These are phyloP conservation scores for Colletotrichum sp. DNA, from an alignment of 2,329 filamentous ascomycete genomes.

Conservation along the genomic window DNA sequence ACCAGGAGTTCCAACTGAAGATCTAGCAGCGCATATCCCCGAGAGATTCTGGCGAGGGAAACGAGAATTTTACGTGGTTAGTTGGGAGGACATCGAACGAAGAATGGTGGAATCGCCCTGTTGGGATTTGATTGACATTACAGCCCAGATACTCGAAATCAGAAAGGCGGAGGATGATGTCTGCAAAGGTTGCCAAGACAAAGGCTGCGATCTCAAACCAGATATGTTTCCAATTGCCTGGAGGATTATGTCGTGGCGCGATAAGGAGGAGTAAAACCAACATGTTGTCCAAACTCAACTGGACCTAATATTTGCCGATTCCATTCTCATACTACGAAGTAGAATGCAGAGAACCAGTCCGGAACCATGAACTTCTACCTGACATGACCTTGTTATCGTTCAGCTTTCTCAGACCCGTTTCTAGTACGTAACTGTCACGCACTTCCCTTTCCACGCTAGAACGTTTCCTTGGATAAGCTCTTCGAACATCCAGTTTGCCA, in stretches of 20 bases:
- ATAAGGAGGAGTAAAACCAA: not conserved
- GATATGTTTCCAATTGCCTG: not conserved
- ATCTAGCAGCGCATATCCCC: not conserved
- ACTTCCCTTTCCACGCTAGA: not conserved
- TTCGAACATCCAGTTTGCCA: constrained; percentile 10
- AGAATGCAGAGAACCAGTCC: not conserved
- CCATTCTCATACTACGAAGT: not conserved
- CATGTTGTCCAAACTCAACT: accelerated
- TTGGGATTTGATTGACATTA: not conserved
- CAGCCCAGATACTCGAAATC: not conserved
- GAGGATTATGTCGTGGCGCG: not conserved
- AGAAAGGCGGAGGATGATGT: not conserved
- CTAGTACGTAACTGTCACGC: not conserved
- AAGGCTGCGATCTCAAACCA: not conserved
- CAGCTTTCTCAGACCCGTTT: not conserved
- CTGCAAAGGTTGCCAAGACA: not conserved
- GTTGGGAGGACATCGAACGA: not conserved
- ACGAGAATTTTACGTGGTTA: not conserved
- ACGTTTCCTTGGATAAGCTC: not conserved
- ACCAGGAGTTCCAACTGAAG: not conserved
- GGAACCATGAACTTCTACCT: not conserved
- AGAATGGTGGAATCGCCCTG: not conserved
- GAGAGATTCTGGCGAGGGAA: not conserved
- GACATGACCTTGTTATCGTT: accelerated
- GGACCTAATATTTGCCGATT: accelerated